Percentiles rank a stretch among this genome's conserved stretches.
Evolutionary conservation across 2,329 filamentous ascomycete genomes (phyloP).

Genomic region (Paramyrothecium roridum): DNA sequence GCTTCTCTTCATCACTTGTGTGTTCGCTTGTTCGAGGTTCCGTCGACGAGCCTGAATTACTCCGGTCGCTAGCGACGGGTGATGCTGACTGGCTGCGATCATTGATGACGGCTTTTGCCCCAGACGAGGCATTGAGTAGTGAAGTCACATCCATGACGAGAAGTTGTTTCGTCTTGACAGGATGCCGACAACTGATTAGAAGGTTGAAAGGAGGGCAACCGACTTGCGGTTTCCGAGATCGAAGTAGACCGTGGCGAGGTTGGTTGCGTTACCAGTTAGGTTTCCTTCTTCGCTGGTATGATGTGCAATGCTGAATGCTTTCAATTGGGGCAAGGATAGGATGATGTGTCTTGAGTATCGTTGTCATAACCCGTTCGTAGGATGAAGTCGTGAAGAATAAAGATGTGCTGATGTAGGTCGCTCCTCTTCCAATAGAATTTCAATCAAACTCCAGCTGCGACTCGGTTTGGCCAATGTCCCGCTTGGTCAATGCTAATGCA

Average conservation of each 20-base stretch:
- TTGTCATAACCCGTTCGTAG: background rate
- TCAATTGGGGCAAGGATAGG: no score
- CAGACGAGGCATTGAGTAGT: constrained; percentile 17
- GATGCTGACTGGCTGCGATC: background rate
- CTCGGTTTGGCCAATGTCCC: background rate
- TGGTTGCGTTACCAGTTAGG: no score
- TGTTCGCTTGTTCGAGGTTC: constrained; percentile 13
- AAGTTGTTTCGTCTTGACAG: background rate
- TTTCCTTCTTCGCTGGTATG: no score
- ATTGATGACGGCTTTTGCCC: constrained; percentile 6
- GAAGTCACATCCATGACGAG: constrained; percentile 14
- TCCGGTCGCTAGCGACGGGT: background rate
- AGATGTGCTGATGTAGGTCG: background rate
- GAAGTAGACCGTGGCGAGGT: no score
- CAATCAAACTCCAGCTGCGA: background rate
- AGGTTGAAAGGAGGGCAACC: background rate
- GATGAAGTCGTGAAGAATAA: background rate
- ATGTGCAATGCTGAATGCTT: no score
- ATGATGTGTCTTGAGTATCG: background rate
- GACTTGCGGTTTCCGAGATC: background rate
- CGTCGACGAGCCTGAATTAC: constrained; percentile 4
- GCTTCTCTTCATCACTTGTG: constrained; percentile 9
- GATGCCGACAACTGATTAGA: background rate
- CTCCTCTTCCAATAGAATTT: background rate
- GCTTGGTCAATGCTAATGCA: background rate